Evolutionary conservation across 805 yeast genomes (phyloP).

Genomic region (Ogataea philodendri): DNA sequence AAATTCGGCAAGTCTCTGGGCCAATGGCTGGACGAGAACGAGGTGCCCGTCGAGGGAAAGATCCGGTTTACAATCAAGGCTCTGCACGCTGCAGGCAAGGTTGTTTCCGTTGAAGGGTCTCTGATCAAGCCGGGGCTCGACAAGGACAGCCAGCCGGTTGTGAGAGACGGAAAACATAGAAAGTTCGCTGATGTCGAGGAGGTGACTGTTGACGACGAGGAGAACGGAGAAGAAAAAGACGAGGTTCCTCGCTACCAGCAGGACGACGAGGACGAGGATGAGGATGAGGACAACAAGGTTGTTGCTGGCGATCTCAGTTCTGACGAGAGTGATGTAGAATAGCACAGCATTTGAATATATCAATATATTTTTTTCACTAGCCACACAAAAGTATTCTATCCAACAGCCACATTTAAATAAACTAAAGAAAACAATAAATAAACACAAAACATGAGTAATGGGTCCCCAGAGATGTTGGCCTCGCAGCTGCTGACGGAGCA

Average conservation of each 20-base stretch:
- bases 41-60: conserved; percentile 77
- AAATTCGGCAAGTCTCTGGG: conserved; percentile 55
- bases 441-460: conserved; percentile 14
- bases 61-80: conserved; percentile 70
- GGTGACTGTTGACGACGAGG: conserved; percentile 9
- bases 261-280: conserved; percentile 24
- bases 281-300: conserved; percentile 29
- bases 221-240: conserved; percentile 19
- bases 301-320: conserved; percentile 26
- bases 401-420: conserved; percentile 9
- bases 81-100: conserved; percentile 73
- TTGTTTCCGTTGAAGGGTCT: conserved; percentile 87
- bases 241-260: conserved; percentile 26
- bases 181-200: conserved; percentile 37
- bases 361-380: no score
- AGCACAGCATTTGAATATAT: conserved; percentile 9
- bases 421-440: conserved; percentile 1
- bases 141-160: conserved; percentile 51
- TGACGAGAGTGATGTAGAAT: conserved; percentile 16
- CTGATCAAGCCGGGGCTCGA: conserved; percentile 59
- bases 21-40: conserved; percentile 80
- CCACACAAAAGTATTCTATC: no score
- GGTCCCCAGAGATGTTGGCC: conserved; percentile 18
- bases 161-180: conserved; percentile 37
- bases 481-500: conserved; percentile 75